Base-by-base conservation (phyloP, 176 grass and related monocot species). In the Lolium multiflorum region DNA sequence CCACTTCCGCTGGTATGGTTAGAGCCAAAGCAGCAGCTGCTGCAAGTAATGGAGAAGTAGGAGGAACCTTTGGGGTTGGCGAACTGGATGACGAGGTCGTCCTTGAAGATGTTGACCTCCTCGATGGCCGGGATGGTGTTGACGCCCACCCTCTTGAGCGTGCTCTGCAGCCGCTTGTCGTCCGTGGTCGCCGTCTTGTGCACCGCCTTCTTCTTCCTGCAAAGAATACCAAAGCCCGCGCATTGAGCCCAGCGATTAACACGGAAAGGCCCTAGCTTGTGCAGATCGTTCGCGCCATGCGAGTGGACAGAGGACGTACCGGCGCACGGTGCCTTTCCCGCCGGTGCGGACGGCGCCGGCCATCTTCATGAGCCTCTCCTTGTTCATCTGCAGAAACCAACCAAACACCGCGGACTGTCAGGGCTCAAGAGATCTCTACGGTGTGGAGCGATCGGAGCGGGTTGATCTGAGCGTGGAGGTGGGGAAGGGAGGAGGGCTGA, bases 41-140 rank as follows among this genome's bases (percentile, higher is more conserved):
- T 28, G 5, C 31, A 35, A 35, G 31, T 35, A 35, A 35, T 35
- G 3, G 20, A 50, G 31, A 35, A 35, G 31, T 31, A 76, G 72
- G 44, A 18, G 16, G 5, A 2, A 96, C 96, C 96, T 92, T 99
- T 99, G 59, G 97, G 97, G 80, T 91, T 99, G 80, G 88, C 67
- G 89, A 99, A 99, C 87, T 99, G 94, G 85, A 99, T 99, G 77
- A 99, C 97, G 80, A 96, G 87, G 59, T 99, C 97, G 77, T 99
- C 92, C 87, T 99, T 96, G 83, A 99, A 99, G 82, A 96, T 94
- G 79, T 98, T 98, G 24, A 98, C 96, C 89, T 98, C 96, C 93
- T 98, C 96, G 68, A 98, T 98, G 49, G 96, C 96, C 1, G 96
- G 93, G 62, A 98, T 98, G 61, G 96, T 77, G 81, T 96, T 98